Evolutionary conservation across 2,329 filamentous ascomycete genomes (phyloP).

Genomic region (Ceratocystiopsis sp.): DNA sequence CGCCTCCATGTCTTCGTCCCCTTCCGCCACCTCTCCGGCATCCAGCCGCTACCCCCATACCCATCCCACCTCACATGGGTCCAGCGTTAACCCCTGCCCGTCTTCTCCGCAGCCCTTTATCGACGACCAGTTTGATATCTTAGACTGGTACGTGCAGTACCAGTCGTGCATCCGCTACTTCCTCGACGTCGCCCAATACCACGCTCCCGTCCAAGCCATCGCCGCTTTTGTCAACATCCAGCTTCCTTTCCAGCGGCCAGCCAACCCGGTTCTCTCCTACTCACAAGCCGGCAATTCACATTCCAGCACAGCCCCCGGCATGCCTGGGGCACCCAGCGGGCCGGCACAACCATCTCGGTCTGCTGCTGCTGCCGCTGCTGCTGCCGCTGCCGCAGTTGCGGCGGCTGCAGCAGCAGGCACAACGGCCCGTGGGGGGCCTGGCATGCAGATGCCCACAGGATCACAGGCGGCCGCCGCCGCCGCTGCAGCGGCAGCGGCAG

Average conservation of each 20-base stretch:
- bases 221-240: conserved; percentile 85
- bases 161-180: conserved; percentile 85
- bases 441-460: conserved; percentile 8
- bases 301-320: conserved; percentile 11
- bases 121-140: conserved; percentile 51
- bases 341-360: neutral
- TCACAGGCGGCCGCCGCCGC: conserved; percentile 12
- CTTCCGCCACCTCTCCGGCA: neutral
- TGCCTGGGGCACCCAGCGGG: neutral
- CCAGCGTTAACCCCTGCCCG: conserved; percentile 6
- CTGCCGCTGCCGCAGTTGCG: neutral
- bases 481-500: conserved; percentile 18
- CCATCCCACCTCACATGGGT: neutral
- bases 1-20: neutral
- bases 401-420: neutral
- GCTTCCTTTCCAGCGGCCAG: conserved; percentile 61
- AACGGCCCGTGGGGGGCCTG: no score
- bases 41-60: neutral
- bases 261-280: conserved; percentile 26
- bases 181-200: conserved; percentile 77
- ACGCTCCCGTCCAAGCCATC: conserved; percentile 65
- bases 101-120: conserved; percentile 23
- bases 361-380: conserved; percentile 14
- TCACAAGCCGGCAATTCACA: no score
- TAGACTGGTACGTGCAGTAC: conserved; percentile 86